Evolutionary conservation across 768 basidiomycete genomes (phyloP), one percentile per base, ranked within the genome.

Genomic region (Russula sp.): DNA sequence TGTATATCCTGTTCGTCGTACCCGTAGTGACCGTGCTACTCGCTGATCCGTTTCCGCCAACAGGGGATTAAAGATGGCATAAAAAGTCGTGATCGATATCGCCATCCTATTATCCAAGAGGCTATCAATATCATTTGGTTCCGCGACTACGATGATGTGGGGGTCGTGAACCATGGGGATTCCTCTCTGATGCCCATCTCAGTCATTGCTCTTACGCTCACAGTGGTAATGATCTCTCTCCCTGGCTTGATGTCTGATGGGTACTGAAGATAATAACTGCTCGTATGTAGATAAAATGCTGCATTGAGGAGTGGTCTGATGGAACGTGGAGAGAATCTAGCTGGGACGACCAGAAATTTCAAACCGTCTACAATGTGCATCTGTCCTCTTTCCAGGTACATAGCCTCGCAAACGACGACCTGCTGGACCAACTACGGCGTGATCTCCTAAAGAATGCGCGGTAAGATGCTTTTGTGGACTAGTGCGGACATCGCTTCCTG

Each of bases 41-140:
- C 44, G n/a, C 34, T 57, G 40, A 40, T 11, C 40, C 10, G 10
- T 10, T 37, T 37, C 11, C 40, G 27, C 40, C 13, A 5, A 40
- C 13, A 40, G 14, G 10, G 16, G 40, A 11, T 11, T 14, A 11
- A 40, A 13, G 40, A 14, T 40, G 39, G 27, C 7, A 27, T 40
- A 10, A 55, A 18, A 3, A 40, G 37, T n/a, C n/a, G n/a, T 6
- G 27, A 52, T 6, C 58, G 40, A 45, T 59, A 59, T 20, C 58
- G 42, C 13, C 59, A 61, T 22, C 59, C 59, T 10, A 48, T 55
- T 20, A 53, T 61, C n/a, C 59, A 61, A 48, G 20, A 20, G 27
- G 44, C 51, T 3, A 61, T 61, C 34, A 47, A 61, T 9, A 48
- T 35, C 7, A 32, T 18, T 8, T 61, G 52, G 52, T 61, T 61